These are phyloP conservation scores for Platanthera zijinensis DNA, from an alignment of 106 monocot genomes.

Conservation along the genomic window DNA sequence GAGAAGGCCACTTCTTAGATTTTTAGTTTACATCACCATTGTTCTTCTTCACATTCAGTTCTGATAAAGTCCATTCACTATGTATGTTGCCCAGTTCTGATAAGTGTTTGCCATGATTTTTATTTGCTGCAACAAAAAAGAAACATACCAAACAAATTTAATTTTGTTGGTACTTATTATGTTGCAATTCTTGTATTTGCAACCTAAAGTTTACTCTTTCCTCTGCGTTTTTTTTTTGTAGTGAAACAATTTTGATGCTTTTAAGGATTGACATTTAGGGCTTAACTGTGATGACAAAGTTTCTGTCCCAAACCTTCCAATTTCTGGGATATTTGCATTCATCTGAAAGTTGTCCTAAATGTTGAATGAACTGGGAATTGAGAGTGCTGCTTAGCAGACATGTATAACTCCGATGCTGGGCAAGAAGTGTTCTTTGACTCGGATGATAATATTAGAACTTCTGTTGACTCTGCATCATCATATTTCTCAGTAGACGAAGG, in stretches of 20 bases:
- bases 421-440: slow-evolving; percentile 40
- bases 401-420: slow-evolving; percentile 21
- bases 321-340: background rate
- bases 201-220: background rate
- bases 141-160: no score
- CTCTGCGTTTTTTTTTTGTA: background rate
- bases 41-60: no score
- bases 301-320: background rate
- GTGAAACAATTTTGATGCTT: background rate
- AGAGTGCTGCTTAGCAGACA: slow-evolving; percentile 12
- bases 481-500: slow-evolving; percentile 4
- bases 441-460: slow-evolving; percentile 15
- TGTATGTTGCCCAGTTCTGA: no score
- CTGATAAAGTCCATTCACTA: no score
- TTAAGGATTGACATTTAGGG: background rate
- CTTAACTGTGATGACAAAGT: background rate
- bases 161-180: no score
- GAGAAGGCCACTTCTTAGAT: no score
- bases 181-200: no score
- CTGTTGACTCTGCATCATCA: slow-evolving; percentile 15
- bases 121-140: no score
- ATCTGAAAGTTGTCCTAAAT: slow-evolving; percentile 6
- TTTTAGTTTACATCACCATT: no score
- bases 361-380: slow-evolving; percentile 7
- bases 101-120: no score